Evolutionary conservation across 2,329 filamentous ascomycete species (phyloP), one percentile per base, ranked within the genome.

Genomic region (Apiospora saccharicola): DNA sequence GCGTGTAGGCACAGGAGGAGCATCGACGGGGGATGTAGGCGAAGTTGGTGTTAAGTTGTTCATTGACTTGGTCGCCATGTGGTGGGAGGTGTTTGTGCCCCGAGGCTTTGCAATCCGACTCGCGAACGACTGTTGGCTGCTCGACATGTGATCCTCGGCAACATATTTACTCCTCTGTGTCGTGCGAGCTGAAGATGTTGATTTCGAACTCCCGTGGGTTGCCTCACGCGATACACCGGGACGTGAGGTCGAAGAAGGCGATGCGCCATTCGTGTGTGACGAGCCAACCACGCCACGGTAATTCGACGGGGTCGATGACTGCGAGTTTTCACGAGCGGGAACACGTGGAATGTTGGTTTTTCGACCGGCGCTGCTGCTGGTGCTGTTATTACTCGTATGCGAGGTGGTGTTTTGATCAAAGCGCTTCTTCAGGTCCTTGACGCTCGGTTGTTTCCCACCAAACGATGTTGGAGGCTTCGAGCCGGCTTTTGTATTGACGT

Each of bases 391-490:
- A 51, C 47, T 69, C 26, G 71, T 53, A 46, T 72, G 53, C 41
- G 72, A 69, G 34, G 79, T 74, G 67, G 81, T 84, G 76, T 87
- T 90, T 78, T 91, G 90, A 81, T 96, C 93, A 83, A 96, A 96
- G 71, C 89, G 91, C 81, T 92, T 94, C 78, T 93, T 91, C 74
- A 96, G 86, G 79, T 96, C 93, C 82, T 92, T 94, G 76, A 96
- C 93, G 73, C 92, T 95, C n/a, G 90, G 86, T 75, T 92, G 88
- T 70, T 78, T 79, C 41, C 76, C 77, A 75, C 73, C 75, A 83
- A 82, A 77, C 68, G 71, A 57, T 24, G 72, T 46, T 72, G 77
- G 68, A 71, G 76, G 73, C 73, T 74, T 79, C 70, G 81, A 76
- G 73, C 79, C 83, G 72, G 75, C 74, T 68, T 75, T 75, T 71